Conservation (phyloP, 2,329 filamentous ascomycete genomes). For the Colletotrichum magnum region DNA sequence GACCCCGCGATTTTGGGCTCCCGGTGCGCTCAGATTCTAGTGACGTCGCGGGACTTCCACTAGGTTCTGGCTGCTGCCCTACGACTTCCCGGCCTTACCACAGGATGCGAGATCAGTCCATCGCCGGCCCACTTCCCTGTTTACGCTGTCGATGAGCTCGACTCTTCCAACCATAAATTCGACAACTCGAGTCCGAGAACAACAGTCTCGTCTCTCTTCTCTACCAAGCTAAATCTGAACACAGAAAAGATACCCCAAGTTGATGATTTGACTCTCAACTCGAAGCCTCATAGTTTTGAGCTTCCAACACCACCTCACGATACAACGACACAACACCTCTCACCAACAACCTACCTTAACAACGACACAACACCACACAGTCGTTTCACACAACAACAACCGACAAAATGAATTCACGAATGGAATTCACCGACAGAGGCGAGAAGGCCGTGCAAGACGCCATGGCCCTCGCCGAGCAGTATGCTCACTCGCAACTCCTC, state of each 20-base stretch:
- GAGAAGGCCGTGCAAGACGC: conserved; percentile 92
- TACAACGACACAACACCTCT: background rate
- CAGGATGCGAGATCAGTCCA: conserved; percentile 36
- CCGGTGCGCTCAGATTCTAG: conserved; percentile 39
- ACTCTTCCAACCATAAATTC: conserved; percentile 33
- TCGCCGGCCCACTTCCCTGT: conserved; percentile 39
- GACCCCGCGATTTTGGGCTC: conserved; percentile 37
- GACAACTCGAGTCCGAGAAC: background rate
- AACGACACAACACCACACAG: conserved; percentile 39
- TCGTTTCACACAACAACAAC: conserved; percentile 42
- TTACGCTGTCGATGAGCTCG: conserved; percentile 16
- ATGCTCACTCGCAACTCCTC: conserved; percentile 90
- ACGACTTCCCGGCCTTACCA: conserved; percentile 33
- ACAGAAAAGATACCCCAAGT: conserved; percentile 33
- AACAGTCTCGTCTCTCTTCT: background rate
- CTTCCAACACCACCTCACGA: conserved; percentile 25
- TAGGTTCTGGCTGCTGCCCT: conserved; percentile 46
- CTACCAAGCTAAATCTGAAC: conserved; percentile 15
- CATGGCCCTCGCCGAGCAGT: conserved; percentile 88
- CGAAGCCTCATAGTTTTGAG: conserved; percentile 35
- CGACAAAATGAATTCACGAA: conserved; percentile 77
- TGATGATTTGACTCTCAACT: conserved; percentile 39
- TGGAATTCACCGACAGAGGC: conserved; percentile 95
- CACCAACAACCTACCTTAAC: conserved; percentile 21
- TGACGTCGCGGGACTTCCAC: conserved; percentile 45